Evolutionary conservation across 345 rosid species (phyloP).

Genomic region (Lepidium sativum): DNA sequence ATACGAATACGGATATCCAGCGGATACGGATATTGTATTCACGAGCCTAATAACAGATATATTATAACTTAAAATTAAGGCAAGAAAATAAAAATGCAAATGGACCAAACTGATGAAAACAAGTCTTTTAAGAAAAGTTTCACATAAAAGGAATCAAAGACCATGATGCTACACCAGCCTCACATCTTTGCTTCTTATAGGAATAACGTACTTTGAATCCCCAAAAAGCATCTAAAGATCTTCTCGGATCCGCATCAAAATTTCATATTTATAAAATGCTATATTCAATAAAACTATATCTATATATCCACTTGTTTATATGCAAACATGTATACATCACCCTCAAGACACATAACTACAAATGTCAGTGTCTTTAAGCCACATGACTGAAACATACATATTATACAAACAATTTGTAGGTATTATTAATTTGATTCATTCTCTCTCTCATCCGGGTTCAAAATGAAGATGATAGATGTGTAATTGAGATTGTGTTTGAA

Average conservation of each 20-base stretch:
- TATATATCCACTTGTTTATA: neutral
- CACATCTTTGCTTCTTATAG: conserved; percentile 36
- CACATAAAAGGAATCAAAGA: conserved; percentile 18
- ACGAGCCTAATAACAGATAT: neutral
- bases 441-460: neutral
- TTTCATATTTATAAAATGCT: too few species aligned
- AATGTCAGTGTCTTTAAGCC: conserved; percentile 5
- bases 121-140: conserved; percentile 18
- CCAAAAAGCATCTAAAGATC: conserved; percentile 50
- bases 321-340: conserved; percentile 13
- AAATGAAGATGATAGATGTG: conserved; percentile 16
- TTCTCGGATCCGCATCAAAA: conserved; percentile 43
- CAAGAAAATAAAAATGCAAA: neutral
- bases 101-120: conserved; percentile 19
- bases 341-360: conserved; percentile 18
- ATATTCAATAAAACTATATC: neutral
- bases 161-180: conserved; percentile 32
- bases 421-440: conserved; percentile 8
- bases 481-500: conserved; percentile 26
- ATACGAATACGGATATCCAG: too few species aligned
- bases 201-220: conserved; percentile 44
- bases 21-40: neutral
- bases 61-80: too few species aligned
- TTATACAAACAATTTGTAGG: neutral
- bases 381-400: neutral